Evolutionary conservation across 768 basidiomycete genomes (phyloP).

Genomic region (Porphyrellus cyaneotinctus): DNA sequence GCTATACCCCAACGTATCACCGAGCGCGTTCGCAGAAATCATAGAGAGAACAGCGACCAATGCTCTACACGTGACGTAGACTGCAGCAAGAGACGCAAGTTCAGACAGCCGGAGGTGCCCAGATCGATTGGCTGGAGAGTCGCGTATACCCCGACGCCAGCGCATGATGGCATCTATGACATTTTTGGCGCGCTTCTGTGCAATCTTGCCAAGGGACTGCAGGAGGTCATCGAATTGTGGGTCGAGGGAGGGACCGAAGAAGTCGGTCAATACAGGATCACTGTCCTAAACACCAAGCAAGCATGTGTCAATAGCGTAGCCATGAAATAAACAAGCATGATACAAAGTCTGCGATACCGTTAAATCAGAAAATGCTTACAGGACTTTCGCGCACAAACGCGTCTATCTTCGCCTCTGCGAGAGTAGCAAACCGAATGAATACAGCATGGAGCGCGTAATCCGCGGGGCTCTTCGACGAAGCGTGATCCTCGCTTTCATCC

Average conservation of each 20-base stretch:
- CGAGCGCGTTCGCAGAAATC: conserved; percentile 72
- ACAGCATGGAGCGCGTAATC: conserved; percentile 88
- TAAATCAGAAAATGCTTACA: conserved; percentile 41
- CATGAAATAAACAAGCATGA: not conserved
- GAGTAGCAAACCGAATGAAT: conserved; percentile 79
- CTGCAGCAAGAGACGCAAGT: conserved; percentile 75
- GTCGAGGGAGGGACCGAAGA: conserved; percentile 72
- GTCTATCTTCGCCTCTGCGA: conserved; percentile 78
- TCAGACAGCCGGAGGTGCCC: conserved; percentile 41
- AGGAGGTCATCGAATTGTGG: conserved; percentile 79
- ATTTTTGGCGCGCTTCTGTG: conserved; percentile 76
- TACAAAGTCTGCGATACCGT: not conserved
- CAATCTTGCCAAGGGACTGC: conserved; percentile 80
- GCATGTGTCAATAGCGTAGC: not conserved
- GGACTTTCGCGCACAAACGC: conserved; percentile 62
- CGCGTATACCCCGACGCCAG: conserved; percentile 78
- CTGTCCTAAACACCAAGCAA: conserved; percentile 47
- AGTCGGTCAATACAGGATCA: conserved; percentile 61
- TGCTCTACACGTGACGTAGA: conserved; percentile 87
- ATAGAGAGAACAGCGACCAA: conserved; percentile 72
- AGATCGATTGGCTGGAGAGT: conserved; percentile 41
- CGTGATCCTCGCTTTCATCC: conserved; percentile 58
- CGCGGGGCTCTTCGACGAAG: conserved; percentile 76
- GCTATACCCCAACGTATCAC: conserved; percentile 70
- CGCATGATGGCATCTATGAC: conserved; percentile 85